A percentile compares a stretch with the other conserved stretches of the same genome.
phyloP scores from a whole-genome alignment of 768 basidiomycete genomes.

The Ephemerocybe angulata region DNA sequence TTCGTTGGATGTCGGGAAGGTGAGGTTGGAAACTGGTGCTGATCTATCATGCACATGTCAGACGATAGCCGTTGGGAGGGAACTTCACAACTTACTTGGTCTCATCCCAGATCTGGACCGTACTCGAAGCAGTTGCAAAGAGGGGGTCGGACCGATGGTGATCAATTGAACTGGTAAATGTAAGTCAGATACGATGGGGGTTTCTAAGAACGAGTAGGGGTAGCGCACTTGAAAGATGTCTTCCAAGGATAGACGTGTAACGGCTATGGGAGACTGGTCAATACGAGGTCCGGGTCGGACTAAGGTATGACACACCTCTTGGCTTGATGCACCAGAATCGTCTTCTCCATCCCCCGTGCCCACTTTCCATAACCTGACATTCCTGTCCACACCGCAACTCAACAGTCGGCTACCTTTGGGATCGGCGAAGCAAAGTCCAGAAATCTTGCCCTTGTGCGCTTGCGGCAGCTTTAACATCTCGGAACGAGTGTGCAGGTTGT shows the following conservation, averaged over 20 bases:
- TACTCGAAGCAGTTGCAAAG: constrained; percentile 91
- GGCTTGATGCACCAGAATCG: constrained; percentile 24
- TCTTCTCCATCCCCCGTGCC: constrained; percentile 22
- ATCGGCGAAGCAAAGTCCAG: constrained; percentile 70
- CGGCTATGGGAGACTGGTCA: constrained; percentile 42
- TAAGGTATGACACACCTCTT: neutral
- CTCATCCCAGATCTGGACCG: constrained; percentile 97
- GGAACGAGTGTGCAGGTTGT: constrained; percentile 64
- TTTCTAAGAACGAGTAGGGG: constrained; percentile 1
- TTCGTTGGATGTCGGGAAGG: constrained; percentile 84
- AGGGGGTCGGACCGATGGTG: constrained; percentile 87
- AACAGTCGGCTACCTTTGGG: constrained; percentile 53
- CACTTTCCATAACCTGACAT: constrained; percentile 77
- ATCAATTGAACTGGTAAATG: constrained; percentile 71
- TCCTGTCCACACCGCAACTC: constrained; percentile 80
- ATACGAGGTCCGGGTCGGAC: neutral
- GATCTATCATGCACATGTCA: constrained; percentile 45
- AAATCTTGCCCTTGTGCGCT: constrained; percentile 84
- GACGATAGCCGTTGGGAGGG: neutral
- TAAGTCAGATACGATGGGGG: constrained; percentile 3
- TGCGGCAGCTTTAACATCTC: constrained; percentile 54
- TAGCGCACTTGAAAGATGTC: constrained; percentile 80
- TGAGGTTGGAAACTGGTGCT: constrained; percentile 80
- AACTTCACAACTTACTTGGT: constrained; percentile 60
- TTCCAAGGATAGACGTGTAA: constrained; percentile 80